Evolutionary conservation across 2,329 filamentous ascomycete species (phyloP).

Genomic region (Cercospora citrullina): DNA sequence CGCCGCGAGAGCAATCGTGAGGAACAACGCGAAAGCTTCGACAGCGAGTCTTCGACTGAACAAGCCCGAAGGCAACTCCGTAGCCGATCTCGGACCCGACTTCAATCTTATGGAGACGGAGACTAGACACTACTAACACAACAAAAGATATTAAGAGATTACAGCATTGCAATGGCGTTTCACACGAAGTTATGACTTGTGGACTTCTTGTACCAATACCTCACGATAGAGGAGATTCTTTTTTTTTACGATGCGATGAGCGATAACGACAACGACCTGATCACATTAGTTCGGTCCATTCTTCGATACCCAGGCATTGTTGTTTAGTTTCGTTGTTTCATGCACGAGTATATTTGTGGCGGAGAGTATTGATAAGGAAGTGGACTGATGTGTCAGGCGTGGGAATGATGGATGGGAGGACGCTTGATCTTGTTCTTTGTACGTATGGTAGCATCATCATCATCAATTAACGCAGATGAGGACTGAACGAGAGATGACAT

Average conservation of each 20-base stretch:
- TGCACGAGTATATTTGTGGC: neutral
- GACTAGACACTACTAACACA: neutral
- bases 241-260: neutral
- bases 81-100: conserved; percentile 16
- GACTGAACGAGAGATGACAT: no score
- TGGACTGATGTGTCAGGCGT: neutral
- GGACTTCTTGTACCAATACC: neutral
- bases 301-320: neutral
- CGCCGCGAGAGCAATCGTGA: conserved; percentile 13
- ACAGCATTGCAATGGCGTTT: neutral
- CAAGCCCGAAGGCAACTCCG: conserved; percentile 11
- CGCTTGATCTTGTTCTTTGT: neutral
- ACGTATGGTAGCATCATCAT: neutral
- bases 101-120: conserved; percentile 1
- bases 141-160: neutral
- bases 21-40: conserved; percentile 13
- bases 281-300: neutral
- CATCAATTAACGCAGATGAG: neutral
- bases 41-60: conserved; percentile 20
- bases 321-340: neutral
- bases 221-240: neutral
- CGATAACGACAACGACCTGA: neutral
- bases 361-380: neutral
- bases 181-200: neutral
- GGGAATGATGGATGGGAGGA: neutral